Conservation (phyloP, 2,329 filamentous ascomycete species). For the Pseudogymnoascus verrucosus region DNA sequence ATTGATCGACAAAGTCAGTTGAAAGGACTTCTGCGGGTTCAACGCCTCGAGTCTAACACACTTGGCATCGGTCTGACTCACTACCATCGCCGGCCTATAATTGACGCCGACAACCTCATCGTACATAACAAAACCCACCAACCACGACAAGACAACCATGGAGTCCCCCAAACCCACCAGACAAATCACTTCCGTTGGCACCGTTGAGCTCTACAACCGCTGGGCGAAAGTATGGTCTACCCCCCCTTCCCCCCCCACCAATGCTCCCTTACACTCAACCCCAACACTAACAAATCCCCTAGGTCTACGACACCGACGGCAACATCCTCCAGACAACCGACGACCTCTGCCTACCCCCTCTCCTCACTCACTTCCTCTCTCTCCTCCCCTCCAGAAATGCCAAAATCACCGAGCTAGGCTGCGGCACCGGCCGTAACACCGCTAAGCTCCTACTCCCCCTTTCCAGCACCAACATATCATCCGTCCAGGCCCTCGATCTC, state of each 20-base stretch:
- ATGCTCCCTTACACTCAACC: slow-evolving; percentile 9
- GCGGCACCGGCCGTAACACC: slow-evolving; percentile 58
- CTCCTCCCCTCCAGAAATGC: slow-evolving; percentile 24
- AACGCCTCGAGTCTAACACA: not conserved
- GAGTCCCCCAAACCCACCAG: slow-evolving; percentile 9
- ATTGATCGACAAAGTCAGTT: not conserved
- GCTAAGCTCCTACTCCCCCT: slow-evolving; percentile 35
- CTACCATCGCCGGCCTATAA: not conserved
- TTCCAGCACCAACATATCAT: slow-evolving; percentile 11
- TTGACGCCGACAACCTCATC: not conserved
- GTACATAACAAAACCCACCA: too few relatives aligned
- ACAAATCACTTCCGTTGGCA: slow-evolving; percentile 29
- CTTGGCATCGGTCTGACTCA: slow-evolving; percentile 4
- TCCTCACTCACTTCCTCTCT: slow-evolving; percentile 43
- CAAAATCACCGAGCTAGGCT: slow-evolving; percentile 52
- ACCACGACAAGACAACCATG: not conserved
- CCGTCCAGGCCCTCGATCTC: slow-evolving; percentile 40
- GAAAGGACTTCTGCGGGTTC: not conserved
- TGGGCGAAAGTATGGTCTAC: slow-evolving; percentile 32
- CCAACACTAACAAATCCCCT: slow-evolving; percentile 15
- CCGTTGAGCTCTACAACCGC: slow-evolving; percentile 38
- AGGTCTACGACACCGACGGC: slow-evolving; percentile 55
- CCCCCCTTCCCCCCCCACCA: not conserved
- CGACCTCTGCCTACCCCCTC: slow-evolving; percentile 42
- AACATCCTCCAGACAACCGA: slow-evolving; percentile 61